Evolutionary conservation across 1,284 basidiomycete genomes (phyloP).

Genomic region (Ganoderma boninense): DNA sequence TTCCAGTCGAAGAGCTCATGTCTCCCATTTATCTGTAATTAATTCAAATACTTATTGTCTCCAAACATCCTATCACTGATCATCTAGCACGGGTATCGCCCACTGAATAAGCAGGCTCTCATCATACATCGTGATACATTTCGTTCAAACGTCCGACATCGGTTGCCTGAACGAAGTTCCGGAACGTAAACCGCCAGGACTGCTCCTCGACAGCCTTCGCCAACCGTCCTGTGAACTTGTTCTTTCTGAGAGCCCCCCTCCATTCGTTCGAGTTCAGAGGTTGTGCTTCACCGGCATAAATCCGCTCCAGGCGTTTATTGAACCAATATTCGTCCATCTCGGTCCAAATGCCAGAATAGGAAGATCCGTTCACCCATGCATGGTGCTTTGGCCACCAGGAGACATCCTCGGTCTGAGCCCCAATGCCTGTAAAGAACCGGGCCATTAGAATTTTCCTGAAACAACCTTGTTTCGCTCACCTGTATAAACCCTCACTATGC

Average conservation of each 20-base stretch:
- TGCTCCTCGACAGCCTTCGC: background rate
- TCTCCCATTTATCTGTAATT: too few relatives aligned
- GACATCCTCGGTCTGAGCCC: background rate
- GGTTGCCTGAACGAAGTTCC: constrained; percentile 14
- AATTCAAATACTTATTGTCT: too few relatives aligned
- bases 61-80: too few relatives aligned
- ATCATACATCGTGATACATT: too few relatives aligned
- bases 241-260: background rate
- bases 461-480: background rate
- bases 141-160: background rate
- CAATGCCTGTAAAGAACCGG: background rate
- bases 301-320: background rate
- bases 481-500: background rate
- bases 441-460: background rate
- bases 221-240: background rate
- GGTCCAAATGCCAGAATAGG: background rate
- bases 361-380: background rate
- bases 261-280: background rate
- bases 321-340: background rate
- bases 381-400: background rate
- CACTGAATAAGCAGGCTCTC: too few relatives aligned
- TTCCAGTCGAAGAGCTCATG: background rate
- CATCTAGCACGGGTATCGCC: too few relatives aligned
- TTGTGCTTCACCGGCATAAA: background rate
- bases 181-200: background rate